phyloP scores from a whole-genome alignment of 768 basidiomycete genomes.

The Mycena crocata region DNA sequence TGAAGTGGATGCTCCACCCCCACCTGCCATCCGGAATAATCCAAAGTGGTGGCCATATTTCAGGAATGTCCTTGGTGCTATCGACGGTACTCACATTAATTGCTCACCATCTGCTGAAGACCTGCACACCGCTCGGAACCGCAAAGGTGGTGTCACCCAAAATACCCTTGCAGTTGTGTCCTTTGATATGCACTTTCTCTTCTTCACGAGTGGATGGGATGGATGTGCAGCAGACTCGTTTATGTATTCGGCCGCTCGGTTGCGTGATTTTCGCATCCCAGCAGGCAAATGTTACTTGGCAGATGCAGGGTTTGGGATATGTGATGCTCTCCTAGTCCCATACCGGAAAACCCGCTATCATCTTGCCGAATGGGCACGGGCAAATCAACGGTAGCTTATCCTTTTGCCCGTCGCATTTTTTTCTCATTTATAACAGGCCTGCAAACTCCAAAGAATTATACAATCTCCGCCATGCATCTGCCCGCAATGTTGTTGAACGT shows the following conservation, averaged over 20 bases:
- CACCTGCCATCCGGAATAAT: conserved; percentile 36
- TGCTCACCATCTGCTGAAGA: conserved; percentile 37
- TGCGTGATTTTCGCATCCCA: conserved; percentile 44
- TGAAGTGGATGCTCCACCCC: conserved; percentile 25
- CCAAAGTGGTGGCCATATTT: conserved; percentile 47
- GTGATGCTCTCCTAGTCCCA: conserved; percentile 50
- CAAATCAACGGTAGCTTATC: conserved; percentile 28
- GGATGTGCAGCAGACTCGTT: conserved; percentile 50
- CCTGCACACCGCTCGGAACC: conserved; percentile 33
- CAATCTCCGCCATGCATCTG: conserved; percentile 54
- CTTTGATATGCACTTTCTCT: conserved; percentile 50
- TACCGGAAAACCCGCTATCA: conserved; percentile 50
- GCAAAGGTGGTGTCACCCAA: conserved; percentile 50
- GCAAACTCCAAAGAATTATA: conserved; percentile 51
- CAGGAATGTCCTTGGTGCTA: conserved; percentile 45
- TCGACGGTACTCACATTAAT: conserved; percentile 48
- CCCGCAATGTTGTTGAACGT: too few species aligned
- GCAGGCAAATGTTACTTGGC: conserved; percentile 46
- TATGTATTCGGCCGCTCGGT: conserved; percentile 44
- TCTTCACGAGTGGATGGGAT: conserved; percentile 54
- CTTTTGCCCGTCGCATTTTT: conserved; percentile 10
- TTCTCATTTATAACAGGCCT: conserved; percentile 40
- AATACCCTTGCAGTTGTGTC: conserved; percentile 50
- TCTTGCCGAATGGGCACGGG: conserved; percentile 47
- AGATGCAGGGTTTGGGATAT: conserved; percentile 31